Conservation (phyloP, 805 yeast species). For the Pichia nakasei region DNA sequence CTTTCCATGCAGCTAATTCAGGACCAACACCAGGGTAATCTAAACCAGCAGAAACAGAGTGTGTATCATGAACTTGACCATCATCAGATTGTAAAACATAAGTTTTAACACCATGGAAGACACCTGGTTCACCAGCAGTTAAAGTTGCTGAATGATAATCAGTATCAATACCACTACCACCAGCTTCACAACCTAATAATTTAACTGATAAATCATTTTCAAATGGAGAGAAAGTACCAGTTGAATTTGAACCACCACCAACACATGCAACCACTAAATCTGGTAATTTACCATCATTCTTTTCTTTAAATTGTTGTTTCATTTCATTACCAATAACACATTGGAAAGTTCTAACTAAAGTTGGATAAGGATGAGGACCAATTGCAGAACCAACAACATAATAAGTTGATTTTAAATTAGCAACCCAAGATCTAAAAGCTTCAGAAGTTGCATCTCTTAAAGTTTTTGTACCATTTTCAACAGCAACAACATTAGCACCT, state of each 20-base stretch:
- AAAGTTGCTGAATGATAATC: conserved; percentile 89
- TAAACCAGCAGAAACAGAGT: conserved; percentile 95
- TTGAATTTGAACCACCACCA: conserved; percentile 97
- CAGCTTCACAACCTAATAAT: conserved; percentile 94
- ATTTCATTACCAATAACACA: conserved; percentile 94
- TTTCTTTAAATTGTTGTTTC: conserved; percentile 74
- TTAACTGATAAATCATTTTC: conserved; percentile 71
- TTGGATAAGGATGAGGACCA: conserved; percentile 99
- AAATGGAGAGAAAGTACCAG: conserved; percentile 94
- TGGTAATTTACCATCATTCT: conserved; percentile 78
- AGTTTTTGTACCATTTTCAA: conserved; percentile 90
- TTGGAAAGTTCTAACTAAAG: conserved; percentile 96
- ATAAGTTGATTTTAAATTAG: conserved; percentile 77
- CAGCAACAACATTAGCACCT: conserved; percentile 94
- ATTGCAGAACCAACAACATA: conserved; percentile 97
- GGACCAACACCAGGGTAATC: conserved; percentile 99
- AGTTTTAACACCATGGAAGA: conserved; percentile 95
- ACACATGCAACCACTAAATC: conserved; percentile 97
- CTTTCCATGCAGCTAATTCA: conserved; percentile 91
- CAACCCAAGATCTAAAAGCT: conserved; percentile 94
- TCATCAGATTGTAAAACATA: conserved; percentile 84
- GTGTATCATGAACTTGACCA: conserved; percentile 97
- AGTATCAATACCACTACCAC: conserved; percentile 93
- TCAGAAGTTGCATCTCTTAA: conserved; percentile 97
- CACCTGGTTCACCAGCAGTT: conserved; percentile 94